phyloP scores from a whole-genome alignment of 202 grass and related monocot genomes.

The Brachypodium distachyon region DNA sequence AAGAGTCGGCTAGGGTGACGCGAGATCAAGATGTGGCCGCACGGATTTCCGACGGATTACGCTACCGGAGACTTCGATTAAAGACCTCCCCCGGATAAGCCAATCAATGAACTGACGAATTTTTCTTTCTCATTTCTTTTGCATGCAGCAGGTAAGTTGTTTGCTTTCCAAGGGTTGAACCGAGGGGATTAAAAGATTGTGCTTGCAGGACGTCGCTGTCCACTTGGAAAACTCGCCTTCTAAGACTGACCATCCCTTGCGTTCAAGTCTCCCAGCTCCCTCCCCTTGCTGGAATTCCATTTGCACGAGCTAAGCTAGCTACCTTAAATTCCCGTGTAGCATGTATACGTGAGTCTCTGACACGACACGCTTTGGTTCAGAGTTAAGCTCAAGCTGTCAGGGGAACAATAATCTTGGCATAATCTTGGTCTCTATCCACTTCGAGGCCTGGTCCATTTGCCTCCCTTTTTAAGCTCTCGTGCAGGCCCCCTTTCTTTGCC shows the following conservation, averaged over 20 bases:
- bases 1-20: slow-evolving; percentile 13
- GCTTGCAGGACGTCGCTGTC: slow-evolving; percentile 4
- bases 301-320: neutral
- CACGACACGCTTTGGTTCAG: neutral
- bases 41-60: slow-evolving; percentile 19
- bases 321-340: neutral
- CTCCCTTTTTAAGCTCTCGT: slow-evolving; percentile 49
- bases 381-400: slow-evolving; percentile 12
- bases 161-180: slow-evolving; percentile 14
- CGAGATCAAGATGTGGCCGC: neutral
- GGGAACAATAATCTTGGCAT: neutral
- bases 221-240: slow-evolving; percentile 53
- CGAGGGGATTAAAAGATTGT: neutral
- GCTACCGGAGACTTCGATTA: slow-evolving; percentile 2
- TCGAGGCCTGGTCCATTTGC: neutral
- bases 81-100: neutral
- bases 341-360: neutral
- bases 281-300: neutral
- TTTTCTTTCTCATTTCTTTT: slow-evolving; percentile 32
- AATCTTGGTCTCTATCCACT: slow-evolving; percentile 31
- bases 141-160: slow-evolving; percentile 32
- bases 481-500: neutral
- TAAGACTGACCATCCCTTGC: slow-evolving; percentile 54
- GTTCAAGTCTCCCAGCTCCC: slow-evolving; percentile 47
- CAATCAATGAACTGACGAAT: slow-evolving; percentile 4